Percentiles rank a stretch among this genome's conserved stretches.
These are phyloP conservation scores for Calonectria pteridis DNA, from an alignment of 2,329 filamentous ascomycete species.

Conservation along the genomic window DNA sequence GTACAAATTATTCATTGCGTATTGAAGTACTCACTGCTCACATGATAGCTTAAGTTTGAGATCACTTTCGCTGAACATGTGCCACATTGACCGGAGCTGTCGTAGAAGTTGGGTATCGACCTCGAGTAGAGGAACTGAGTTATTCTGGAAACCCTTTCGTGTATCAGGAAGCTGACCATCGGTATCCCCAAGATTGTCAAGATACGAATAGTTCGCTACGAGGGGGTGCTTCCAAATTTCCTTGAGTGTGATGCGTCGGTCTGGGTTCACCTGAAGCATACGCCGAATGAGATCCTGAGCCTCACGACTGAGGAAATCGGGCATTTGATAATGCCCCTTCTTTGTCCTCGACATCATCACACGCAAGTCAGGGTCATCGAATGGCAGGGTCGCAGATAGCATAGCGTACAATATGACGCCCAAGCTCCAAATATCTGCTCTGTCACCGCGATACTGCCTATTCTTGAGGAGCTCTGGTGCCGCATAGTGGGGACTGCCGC, in stretches of 20 bases:
- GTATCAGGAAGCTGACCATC: constrained; percentile 67
- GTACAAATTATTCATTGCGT: background rate
- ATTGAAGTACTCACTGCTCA: constrained; percentile 65
- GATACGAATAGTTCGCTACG: constrained; percentile 84
- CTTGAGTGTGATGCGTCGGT: constrained; percentile 81
- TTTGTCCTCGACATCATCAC: constrained; percentile 73
- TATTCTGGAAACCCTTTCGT: constrained; percentile 72
- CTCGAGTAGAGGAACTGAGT: constrained; percentile 71
- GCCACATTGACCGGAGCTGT: constrained; percentile 92
- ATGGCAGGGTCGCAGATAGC: constrained; percentile 86
- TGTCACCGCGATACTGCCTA: constrained; percentile 83
- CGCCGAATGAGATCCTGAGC: constrained; percentile 82
- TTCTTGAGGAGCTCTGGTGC: constrained; percentile 90
- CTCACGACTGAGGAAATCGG: constrained; percentile 73
- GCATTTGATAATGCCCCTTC: constrained; percentile 71
- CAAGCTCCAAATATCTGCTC: constrained; percentile 94
- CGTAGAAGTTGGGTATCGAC: constrained; percentile 86
- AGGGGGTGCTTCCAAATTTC: constrained; percentile 90
- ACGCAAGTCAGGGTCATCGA: constrained; percentile 75
- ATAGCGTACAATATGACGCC: constrained; percentile 92
- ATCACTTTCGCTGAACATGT: constrained; percentile 81
- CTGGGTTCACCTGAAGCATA: constrained; percentile 84
- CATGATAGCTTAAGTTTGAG: constrained; percentile 77
- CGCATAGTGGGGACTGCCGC: constrained; percentile 96
- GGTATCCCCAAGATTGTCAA: constrained; percentile 74